These are phyloP conservation scores for Albatrellus sp. DNA, from an alignment of 1,284 basidiomycete genomes.

Conservation along the genomic window DNA sequence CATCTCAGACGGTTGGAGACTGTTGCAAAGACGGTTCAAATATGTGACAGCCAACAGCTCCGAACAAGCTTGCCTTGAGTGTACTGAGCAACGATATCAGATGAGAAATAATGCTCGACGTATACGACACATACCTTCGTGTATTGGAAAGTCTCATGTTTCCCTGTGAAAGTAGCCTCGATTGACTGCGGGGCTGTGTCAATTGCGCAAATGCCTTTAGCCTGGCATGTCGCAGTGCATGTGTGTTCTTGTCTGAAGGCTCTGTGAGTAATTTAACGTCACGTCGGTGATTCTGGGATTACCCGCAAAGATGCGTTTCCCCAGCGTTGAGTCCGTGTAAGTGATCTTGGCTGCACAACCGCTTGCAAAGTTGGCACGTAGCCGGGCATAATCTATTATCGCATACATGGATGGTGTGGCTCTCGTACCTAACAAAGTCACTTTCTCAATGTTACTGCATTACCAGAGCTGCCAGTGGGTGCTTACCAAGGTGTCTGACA, in stretches of 20 bases:
- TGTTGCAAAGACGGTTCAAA: constrained; percentile 10
- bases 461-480: neutral
- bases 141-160: constrained; percentile 12
- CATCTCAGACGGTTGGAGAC: constrained; percentile 34
- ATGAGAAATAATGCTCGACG: constrained; percentile 6
- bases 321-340: constrained; percentile 29
- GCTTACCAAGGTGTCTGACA: constrained; percentile 5
- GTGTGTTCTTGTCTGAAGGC: constrained; percentile 9
- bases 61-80: constrained; percentile 1
- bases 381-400: constrained; percentile 33
- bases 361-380: constrained; percentile 33
- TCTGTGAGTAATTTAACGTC: neutral
- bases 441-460: neutral
- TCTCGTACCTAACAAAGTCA: constrained; percentile 21
- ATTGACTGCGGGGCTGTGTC: constrained; percentile 9
- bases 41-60: too few species aligned
- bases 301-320: constrained; percentile 45
- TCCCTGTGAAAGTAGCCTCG: constrained; percentile 9
- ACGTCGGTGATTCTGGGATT: neutral
- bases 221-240: constrained; percentile 5
- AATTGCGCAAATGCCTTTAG: constrained; percentile 9
- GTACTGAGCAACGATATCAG: constrained; percentile 3
- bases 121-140: constrained; percentile 7
- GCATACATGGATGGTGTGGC: constrained; percentile 30
- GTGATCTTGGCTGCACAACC: constrained; percentile 32